Evolutionary conservation across 2,329 filamentous ascomycete species (phyloP).

Genomic region (Tolypocladium inflatum): DNA sequence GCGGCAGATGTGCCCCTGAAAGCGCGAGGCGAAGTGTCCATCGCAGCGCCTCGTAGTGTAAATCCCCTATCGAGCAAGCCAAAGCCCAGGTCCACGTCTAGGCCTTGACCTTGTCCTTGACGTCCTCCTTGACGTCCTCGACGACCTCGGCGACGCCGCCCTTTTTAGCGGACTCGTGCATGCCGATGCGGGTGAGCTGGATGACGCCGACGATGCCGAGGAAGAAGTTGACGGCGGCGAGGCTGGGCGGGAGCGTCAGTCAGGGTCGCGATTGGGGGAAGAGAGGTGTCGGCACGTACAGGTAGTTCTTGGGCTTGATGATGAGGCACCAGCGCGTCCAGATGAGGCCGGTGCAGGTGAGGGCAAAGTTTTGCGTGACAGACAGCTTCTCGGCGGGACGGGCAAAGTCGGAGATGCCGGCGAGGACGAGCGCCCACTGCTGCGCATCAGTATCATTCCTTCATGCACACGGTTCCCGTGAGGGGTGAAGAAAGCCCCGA

Average conservation of each 20-base stretch:
- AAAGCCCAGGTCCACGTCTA: constrained; percentile 1
- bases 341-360: constrained; percentile 86
- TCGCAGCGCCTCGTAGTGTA: not conserved
- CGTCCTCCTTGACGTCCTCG: constrained; percentile 32
- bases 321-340: constrained; percentile 99
- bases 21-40: not conserved
- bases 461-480: too few relatives aligned
- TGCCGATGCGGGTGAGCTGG: constrained; percentile 69
- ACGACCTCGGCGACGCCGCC: constrained; percentile 23
- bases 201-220: constrained; percentile 78
- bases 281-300: constrained; percentile 42
- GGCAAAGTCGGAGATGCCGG: constrained; percentile 83
- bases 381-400: constrained; percentile 90
- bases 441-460: constrained; percentile 5
- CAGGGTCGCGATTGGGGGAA: not conserved
- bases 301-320: constrained; percentile 86
- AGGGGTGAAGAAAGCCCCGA: not conserved
- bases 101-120: constrained; percentile 20
- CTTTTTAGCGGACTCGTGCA: constrained; percentile 56
- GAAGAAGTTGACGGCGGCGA: constrained; percentile 97
- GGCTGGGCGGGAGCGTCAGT: constrained; percentile 32
- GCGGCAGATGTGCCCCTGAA: not conserved
- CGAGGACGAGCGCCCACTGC: constrained; percentile 88
- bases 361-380: constrained; percentile 80
- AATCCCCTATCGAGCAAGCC: not conserved